A percentile compares a stretch with the other conserved stretches of the same genome.
Conservation (phyloP, 129 eudicot genomes). For the Artemisia tridentata region DNA sequence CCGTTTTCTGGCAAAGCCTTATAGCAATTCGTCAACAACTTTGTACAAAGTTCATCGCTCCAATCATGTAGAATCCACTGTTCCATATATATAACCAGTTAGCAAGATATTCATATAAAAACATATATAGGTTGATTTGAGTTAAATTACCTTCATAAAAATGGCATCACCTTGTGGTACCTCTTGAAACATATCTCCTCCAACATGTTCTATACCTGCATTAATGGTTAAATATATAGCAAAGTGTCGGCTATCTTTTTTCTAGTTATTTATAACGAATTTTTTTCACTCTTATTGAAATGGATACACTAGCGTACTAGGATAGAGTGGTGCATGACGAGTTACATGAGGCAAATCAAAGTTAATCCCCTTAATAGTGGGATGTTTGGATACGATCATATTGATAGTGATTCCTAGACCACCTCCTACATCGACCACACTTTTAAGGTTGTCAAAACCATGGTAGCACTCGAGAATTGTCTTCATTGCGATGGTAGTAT, state of each 20-base stretch:
- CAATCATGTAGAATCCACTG: constrained; percentile 43
- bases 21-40: constrained; percentile 45
- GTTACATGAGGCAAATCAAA: constrained; percentile 48
- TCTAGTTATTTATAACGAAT: neutral
- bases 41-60: constrained; percentile 46
- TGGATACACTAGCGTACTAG: constrained; percentile 17
- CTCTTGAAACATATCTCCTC: constrained; percentile 56
- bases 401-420: constrained; percentile 39
- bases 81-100: neutral
- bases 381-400: constrained; percentile 28
- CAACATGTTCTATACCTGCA: constrained; percentile 44
- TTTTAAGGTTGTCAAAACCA: constrained; percentile 33
- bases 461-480: constrained; percentile 27
- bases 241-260: no score
- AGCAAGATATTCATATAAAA: neutral
- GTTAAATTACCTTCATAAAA: constrained; percentile 50
- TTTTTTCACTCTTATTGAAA: neutral
- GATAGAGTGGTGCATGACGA: constrained; percentile 26
- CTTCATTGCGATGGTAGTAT: constrained; percentile 29
- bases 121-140: neutral
- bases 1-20: constrained; percentile 46
- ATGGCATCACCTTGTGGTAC: constrained; percentile 53
- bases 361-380: constrained; percentile 37
- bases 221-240: neutral
- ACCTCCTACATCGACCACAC: constrained; percentile 45